Evolutionary conservation across 805 yeast species (phyloP), one percentile per base, ranked within the genome.

Genomic region (Spathaspora gorwiae): DNA sequence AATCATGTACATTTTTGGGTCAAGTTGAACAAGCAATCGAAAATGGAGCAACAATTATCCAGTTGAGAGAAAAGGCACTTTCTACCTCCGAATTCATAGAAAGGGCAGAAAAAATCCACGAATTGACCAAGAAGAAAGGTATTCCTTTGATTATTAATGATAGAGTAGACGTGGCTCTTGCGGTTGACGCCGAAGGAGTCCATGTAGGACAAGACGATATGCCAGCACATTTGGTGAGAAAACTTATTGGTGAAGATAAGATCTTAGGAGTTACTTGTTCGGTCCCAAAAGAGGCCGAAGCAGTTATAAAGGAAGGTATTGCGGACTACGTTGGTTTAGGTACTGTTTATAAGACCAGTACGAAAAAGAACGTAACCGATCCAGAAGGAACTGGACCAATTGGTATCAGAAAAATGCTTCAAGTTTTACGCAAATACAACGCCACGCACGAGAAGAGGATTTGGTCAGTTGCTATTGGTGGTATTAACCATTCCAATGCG

Each of bases 171-270:
- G 88, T 90, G 10, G 97, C 96, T 0, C 66, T 90, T 37, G 97
- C 97, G 0, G 73, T 88, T 45, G 94, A 78, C 53, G 95, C 95
- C 2, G 96, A 88, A 51, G 96, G 96, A 32, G 84, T 90, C 7
- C 97, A 90, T 66, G 87, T 90, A 15, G 97, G 97, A 0, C 97
- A 90, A 61, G 90, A 83, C 43, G 97, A 90, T 59, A 87, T 90
- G 87, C 75, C 77, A 9, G 80, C 80, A 1, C 55, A 55, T 1
- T 54, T 73, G 34, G 94, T 80, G 1, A 65, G 97, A 33, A 57
- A 68, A 54, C 56, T 88, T 30, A 62, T 89, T 10, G 96, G 97
- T 0, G 79, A 83, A 0, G 74, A 79, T 45, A 88, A 84, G 64
- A 81, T 90, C 47, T 60, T 90, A 39, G 97, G 97, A 0, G 81